These are phyloP conservation scores for Arabis alpina DNA, from an alignment of 345 rosid species.

Conservation along the genomic window DNA sequence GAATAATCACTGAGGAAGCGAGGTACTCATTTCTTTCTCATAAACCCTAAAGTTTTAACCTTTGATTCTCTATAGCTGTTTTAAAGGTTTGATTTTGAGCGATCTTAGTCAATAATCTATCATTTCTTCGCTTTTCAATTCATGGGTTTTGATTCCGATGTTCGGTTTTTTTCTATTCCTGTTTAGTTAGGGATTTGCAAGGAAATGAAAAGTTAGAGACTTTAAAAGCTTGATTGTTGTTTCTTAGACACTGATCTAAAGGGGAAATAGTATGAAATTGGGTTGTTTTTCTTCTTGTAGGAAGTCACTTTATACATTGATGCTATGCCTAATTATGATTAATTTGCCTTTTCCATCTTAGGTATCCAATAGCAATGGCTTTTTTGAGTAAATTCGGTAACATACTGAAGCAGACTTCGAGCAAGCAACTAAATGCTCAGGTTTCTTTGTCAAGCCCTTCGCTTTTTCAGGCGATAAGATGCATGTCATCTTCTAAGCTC, in stretches of 20 bases:
- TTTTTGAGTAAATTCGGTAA: constrained; percentile 77
- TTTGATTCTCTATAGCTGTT: constrained; percentile 1
- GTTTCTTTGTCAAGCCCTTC: constrained; percentile 62
- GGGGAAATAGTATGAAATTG: not conserved
- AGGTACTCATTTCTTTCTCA: constrained; percentile 24
- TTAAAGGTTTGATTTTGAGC: constrained; percentile 5
- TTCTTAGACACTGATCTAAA: not conserved
- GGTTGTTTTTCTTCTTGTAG: not conserved
- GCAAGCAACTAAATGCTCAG: constrained; percentile 55
- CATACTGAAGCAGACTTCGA: constrained; percentile 66
- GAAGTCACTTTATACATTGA: not conserved
- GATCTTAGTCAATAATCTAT: not conserved
- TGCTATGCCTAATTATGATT: not conserved
- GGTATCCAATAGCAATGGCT: constrained; percentile 59
- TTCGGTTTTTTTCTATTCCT: constrained; percentile 1
- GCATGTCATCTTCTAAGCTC: constrained; percentile 79
- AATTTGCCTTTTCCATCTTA: not conserved
- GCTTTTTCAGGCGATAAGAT: constrained; percentile 69
- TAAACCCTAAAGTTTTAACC: constrained; percentile 25
- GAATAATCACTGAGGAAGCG: constrained; percentile 25
- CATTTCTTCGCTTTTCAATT: constrained; percentile 21
- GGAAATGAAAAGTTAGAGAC: not conserved
- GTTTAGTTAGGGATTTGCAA: constrained; percentile 1
- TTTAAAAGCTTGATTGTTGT: constrained; percentile 14
- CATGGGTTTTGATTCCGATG: constrained; percentile 19